These are phyloP conservation scores for Nemania sp. DNA, from an alignment of 2,329 filamentous ascomycete species.

Conservation along the genomic window DNA sequence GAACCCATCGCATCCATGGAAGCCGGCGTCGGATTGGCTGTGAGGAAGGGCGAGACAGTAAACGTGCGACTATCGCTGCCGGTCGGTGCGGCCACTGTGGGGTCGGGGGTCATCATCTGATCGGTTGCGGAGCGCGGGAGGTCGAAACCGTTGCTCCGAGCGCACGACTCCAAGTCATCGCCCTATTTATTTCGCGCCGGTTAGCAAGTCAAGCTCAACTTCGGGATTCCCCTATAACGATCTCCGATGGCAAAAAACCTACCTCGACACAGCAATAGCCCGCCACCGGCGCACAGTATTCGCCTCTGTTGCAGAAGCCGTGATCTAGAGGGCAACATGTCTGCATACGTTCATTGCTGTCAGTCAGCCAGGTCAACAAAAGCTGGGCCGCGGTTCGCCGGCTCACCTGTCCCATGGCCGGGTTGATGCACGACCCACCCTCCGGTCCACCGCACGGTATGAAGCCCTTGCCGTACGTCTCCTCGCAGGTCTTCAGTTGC, in stretches of 20 bases:
- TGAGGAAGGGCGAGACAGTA: slow-evolving; percentile 31
- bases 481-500: slow-evolving; percentile 38
- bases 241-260: slow-evolving; percentile 20
- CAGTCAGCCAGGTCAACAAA: too few species aligned
- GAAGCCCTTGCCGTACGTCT: slow-evolving; percentile 41
- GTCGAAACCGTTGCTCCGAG: slow-evolving; percentile 40
- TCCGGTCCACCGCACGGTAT: slow-evolving; percentile 37
- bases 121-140: slow-evolving; percentile 30
- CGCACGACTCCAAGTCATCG: slow-evolving; percentile 42
- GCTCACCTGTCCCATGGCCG: slow-evolving; percentile 41
- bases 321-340: slow-evolving; percentile 42
- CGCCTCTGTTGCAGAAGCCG: slow-evolving; percentile 42
- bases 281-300: slow-evolving; percentile 44
- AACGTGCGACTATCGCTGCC: slow-evolving; percentile 23
- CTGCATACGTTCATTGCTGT: too few species aligned
- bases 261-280: slow-evolving; percentile 46
- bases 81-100: slow-evolving; percentile 10
- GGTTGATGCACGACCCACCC: slow-evolving; percentile 43
- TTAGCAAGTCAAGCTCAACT: slow-evolving; percentile 29
- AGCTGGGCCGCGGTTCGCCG: too few species aligned
- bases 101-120: slow-evolving; percentile 7
- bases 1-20: background rate
- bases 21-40: slow-evolving; percentile 15
- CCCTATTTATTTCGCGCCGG: slow-evolving; percentile 33
- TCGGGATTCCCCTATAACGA: background rate